phyloP scores from a whole-genome alignment of 208 protist genomes.

The Spironucleus salmonicida region DNA sequence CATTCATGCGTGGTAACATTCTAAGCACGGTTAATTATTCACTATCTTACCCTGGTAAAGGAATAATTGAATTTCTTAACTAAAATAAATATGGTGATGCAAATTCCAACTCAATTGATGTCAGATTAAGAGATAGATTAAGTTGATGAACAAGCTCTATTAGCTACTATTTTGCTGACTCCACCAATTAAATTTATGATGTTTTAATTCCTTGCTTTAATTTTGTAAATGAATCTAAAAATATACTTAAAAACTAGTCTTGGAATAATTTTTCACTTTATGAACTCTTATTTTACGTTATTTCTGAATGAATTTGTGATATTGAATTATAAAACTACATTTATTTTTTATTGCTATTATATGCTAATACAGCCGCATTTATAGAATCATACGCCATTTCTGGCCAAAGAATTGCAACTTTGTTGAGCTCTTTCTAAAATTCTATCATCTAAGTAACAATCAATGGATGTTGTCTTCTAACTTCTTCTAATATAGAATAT shows the following conservation, averaged over 20 bases:
- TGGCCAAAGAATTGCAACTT: slow-evolving; percentile 24
- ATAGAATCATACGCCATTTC: neutral
- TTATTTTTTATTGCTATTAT: slow-evolving; percentile 3
- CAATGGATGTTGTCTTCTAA: neutral
- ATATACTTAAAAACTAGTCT: neutral
- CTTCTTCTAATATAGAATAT: neutral
- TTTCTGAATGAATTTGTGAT: neutral
- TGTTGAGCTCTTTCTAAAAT: slow-evolving; percentile 19
- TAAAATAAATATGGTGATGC: neutral
- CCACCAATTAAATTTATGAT: neutral
- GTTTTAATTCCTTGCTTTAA: neutral
- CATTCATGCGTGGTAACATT: slow-evolving; percentile 6
- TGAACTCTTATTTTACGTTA: neutral
- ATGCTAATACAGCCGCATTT: neutral
- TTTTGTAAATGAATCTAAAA: neutral
- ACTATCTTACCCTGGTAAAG: neutral
- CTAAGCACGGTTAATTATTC: neutral
- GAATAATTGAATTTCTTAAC: slow-evolving; percentile 3
- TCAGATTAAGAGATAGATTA: neutral
- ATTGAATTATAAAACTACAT: neutral
- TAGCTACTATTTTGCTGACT: neutral
- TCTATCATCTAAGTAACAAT: neutral
- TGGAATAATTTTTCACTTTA: neutral
- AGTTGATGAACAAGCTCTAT: neutral
- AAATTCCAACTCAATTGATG: neutral